phyloP scores from a whole-genome alignment of 2,329 filamentous ascomycete species.

The Alternaria hordeiaustralica region DNA sequence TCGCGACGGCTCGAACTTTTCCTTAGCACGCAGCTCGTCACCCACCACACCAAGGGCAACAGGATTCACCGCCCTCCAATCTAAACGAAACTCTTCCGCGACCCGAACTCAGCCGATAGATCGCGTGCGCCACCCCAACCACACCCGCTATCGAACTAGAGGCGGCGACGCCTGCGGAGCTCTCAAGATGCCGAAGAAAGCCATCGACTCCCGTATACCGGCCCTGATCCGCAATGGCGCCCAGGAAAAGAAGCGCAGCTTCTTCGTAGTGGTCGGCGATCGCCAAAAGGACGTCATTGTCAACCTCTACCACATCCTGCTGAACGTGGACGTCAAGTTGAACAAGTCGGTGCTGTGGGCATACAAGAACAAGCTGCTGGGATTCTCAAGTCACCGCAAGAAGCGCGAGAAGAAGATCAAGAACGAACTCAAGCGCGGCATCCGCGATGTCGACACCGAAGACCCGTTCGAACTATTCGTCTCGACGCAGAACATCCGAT shows the following conservation, averaged over 20 bases:
- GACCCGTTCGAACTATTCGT: slow-evolving; percentile 98
- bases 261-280: slow-evolving; percentile 96
- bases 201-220: slow-evolving; percentile 48
- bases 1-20: slow-evolving; percentile 12
- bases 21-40: slow-evolving; percentile 1
- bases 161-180: slow-evolving; percentile 42
- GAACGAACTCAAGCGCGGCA: slow-evolving; percentile 94
- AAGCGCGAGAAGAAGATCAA: slow-evolving; percentile 99
- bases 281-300: slow-evolving; percentile 96
- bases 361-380: slow-evolving; percentile 96
- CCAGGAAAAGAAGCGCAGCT: slow-evolving; percentile 92
- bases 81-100: slow-evolving; percentile 1
- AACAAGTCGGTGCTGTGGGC: slow-evolving; percentile 98
- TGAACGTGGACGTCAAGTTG: slow-evolving; percentile 86
- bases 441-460: slow-evolving; percentile 87
- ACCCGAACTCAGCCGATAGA: not conserved
- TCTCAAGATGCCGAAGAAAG: slow-evolving; percentile 49
- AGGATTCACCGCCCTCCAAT: not conserved
- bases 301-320: slow-evolving; percentile 91
- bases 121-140: slow-evolving; percentile 4
- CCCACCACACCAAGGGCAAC: slow-evolving; percentile 3
- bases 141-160: slow-evolving; percentile 16
- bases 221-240: slow-evolving; percentile 51
- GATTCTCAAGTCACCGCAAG: slow-evolving; percentile 92
- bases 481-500: slow-evolving; percentile 94